phyloP scores from a whole-genome alignment of 371 early-diverging fungal species.

The Apophysomyces elegans region DNA sequence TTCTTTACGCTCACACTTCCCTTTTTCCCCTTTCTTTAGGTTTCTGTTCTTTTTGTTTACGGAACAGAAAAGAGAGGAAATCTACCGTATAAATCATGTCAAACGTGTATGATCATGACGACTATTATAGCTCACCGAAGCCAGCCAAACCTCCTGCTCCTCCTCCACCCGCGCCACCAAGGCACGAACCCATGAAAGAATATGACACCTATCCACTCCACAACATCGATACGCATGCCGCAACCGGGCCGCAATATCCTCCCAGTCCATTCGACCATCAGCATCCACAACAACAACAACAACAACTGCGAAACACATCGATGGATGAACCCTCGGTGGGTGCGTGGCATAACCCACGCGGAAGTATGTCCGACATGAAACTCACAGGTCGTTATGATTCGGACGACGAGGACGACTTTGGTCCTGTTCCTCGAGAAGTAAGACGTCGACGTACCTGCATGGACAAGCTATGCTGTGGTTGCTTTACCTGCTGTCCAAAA shows the following conservation, averaged over 20 bases:
- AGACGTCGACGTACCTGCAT: constrained; percentile 30
- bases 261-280: constrained; percentile 21
- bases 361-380: constrained; percentile 30
- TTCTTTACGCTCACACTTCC: not conserved
- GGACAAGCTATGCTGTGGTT: constrained; percentile 46
- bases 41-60: not conserved
- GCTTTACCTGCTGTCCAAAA: constrained; percentile 53
- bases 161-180: constrained; percentile 16
- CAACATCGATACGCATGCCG: constrained; percentile 10
- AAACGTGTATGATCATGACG: not conserved
- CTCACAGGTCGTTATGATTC: constrained; percentile 24
- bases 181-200: constrained; percentile 7
- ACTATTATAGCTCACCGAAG: constrained; percentile 1
- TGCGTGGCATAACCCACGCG: constrained; percentile 21
- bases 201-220: constrained; percentile 4
- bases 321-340: constrained; percentile 16
- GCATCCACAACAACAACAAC: no score
- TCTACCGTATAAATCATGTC: not conserved
- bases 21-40: not conserved
- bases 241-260: constrained; percentile 15
- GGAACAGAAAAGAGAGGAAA: not conserved
- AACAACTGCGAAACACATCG: not conserved
- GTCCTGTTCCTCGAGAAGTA: constrained; percentile 16
- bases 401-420: constrained; percentile 21
- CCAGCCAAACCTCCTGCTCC: not conserved